Base-by-base conservation (phyloP, 2,329 filamentous ascomycete genomes). In the Hypoxylon sp. region DNA sequence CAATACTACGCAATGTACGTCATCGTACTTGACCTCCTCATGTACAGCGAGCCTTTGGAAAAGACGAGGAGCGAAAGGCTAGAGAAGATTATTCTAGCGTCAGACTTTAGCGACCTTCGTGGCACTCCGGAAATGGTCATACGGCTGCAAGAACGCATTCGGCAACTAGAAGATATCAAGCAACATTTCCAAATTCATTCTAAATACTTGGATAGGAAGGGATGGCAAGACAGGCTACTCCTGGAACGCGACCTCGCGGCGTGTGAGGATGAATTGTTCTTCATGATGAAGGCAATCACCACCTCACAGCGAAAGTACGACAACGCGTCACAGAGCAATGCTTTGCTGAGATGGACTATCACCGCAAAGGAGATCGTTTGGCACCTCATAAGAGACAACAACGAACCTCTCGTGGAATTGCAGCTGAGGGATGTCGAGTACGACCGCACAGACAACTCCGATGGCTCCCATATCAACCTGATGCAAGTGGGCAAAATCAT, bases 281-380 rank as follows among this genome's bases (percentile, higher is more conserved):
- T 99, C 82, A 92, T 99, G 85, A 98, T 99, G 96, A 98, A 99
- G 77, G 97, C 96, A 42, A 99, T 99, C 78, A 99, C 96, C 1
- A 97, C 94, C 2, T 97, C 95, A 4, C 96, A 99, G 80, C 88
- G 94, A 66, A 96, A 95, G 78, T 90, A 90, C 70, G 94, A 97
- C 67, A 88, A 88, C 51, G 85, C 89, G 55, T 89, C 90, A 6
- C 88, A 94, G 70, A 91, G 90, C 63, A 95, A 89, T 66, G 94
- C 94, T 5, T 84, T 98, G 44, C 81, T 99, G 60, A 91, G 93
- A 74, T 98, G 95, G 92, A 96, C 94, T 78, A 94, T 99, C 66
- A 92, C 93, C n/a, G 94, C 94, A 1, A 91, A 92, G 46, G 95
- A 99, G 77, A 96, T 99, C 72, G 95, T 98, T 11, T 99, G 96